Base-by-base conservation (phyloP, 2,329 filamentous ascomycete species). In the Aspergillus sp. region DNA sequence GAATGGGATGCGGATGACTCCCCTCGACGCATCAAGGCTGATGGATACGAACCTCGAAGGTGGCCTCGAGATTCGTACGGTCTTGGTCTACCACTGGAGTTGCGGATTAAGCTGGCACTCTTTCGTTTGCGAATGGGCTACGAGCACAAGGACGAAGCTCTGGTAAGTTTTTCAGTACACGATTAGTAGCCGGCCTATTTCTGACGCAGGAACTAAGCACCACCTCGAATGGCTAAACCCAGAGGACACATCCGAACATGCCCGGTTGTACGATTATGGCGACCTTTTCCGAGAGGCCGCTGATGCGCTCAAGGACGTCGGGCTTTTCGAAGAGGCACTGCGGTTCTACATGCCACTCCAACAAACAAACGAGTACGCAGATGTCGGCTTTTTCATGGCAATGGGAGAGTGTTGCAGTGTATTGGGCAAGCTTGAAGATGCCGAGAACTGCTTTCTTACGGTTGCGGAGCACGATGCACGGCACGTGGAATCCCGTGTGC, bases 1-100 rank as follows among this genome's bases (percentile, higher is more conserved):
- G 95, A 99, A 77, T 99, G 92, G 87, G 95, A 99, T 73, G 77
- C 85, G 5, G 84, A 88, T 48, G 86, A 92, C 70, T 81, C 84
- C 19, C 88, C 85, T 12, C 81, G 95, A 62, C 87, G 93, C 59
- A 74, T 80, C 2, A 76, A 83, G 59, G 83, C 91, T 5, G 75
- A 84, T 2, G 84, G 84, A 1, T 97, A 90, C 72, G 76, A 81
- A 8, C 79, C 82, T 4, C 82, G 78, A 3, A 76, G 76, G 48
- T 86, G 86, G 71, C 79, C 83, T 1, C 70, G 77, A 4, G 80
- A 82, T 5, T 79, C 83, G 0, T 97, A 97, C 73, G 92, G 91
- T 0, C 75, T 83, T 41, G 87, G 88, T 1, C 80, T 97, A 41
- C 94, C 93, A 0, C 75, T 93, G 5, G 92, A 97, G 66, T 80